phyloP scores from a whole-genome alignment of 768 basidiomycete species.

The Asterophora lycoperdoides region DNA sequence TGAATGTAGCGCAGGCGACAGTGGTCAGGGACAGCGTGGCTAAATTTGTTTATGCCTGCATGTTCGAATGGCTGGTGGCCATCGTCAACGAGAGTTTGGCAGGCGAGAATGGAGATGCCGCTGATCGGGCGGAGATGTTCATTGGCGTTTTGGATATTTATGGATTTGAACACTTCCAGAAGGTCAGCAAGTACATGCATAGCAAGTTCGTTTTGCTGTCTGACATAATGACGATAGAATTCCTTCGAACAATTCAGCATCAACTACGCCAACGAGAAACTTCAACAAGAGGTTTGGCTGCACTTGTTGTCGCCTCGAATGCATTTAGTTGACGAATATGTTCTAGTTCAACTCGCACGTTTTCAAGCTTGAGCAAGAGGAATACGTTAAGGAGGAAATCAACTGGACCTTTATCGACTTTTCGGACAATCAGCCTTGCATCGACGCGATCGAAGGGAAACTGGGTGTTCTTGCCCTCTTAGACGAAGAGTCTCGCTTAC shows the following conservation, averaged over 20 bases:
- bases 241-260: constrained; percentile 99
- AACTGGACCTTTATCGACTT: constrained; percentile 99
- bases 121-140: constrained; percentile 92
- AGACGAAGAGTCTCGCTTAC: constrained; percentile 97
- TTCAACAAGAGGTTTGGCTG: constrained; percentile 85
- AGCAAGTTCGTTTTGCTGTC: not conserved
- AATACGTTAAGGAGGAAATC: constrained; percentile 97
- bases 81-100: constrained; percentile 96
- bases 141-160: constrained; percentile 99
- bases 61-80: constrained; percentile 98
- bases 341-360: constrained; percentile 96
- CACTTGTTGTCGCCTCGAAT: not conserved
- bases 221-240: constrained; percentile 43
- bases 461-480: constrained; percentile 91
- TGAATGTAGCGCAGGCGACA: constrained; percentile 85
- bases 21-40: constrained; percentile 96
- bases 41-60: constrained; percentile 97
- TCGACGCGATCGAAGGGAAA: constrained; percentile 97
- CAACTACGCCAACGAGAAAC: constrained; percentile 97
- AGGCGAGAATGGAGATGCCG: constrained; percentile 91
- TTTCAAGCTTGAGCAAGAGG: constrained; percentile 98
- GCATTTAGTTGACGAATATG: constrained; percentile 9
- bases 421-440: constrained; percentile 98
- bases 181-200: constrained; percentile 41
- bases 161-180: constrained; percentile 96